Conservation (phyloP, 2,329 filamentous ascomycete species). For the Monilinia aucupariae region DNA sequence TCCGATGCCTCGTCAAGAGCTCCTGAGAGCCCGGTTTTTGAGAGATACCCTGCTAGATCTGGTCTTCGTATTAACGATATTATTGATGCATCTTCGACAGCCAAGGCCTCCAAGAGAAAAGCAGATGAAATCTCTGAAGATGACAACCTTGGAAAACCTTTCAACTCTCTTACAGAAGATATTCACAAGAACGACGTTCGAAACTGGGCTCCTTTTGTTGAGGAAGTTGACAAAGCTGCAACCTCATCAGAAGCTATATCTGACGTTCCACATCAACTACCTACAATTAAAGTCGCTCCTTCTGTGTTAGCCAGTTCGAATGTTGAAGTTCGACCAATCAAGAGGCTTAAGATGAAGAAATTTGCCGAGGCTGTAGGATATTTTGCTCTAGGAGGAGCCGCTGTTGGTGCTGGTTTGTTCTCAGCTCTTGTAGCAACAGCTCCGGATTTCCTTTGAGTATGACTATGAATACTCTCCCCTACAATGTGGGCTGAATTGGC, state of each 20-base stretch:
- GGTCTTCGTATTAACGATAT: conserved; percentile 33
- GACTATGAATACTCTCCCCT: not conserved
- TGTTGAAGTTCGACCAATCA: conserved; percentile 27
- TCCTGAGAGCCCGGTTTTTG: conserved; percentile 12
- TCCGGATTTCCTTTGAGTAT: conserved; percentile 32
- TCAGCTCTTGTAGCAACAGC: conserved; percentile 38
- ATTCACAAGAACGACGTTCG: conserved; percentile 28
- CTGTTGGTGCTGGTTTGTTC: conserved; percentile 37
- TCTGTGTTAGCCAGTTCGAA: not conserved
- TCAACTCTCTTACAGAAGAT: conserved; percentile 1
- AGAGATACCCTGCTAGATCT: conserved; percentile 23
- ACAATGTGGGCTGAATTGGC: not conserved
- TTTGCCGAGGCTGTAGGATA: conserved; percentile 31
- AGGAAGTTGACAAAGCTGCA: not conserved
- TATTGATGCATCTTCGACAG: conserved; percentile 24
- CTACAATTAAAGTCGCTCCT: not conserved
- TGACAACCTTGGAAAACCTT: not conserved
- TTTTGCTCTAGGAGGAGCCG: conserved; percentile 36
- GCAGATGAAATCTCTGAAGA: conserved; percentile 30
- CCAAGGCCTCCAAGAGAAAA: conserved; percentile 30
- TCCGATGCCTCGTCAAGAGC: conserved; percentile 8
- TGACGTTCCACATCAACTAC: not conserved
- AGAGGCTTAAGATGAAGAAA: conserved; percentile 30
- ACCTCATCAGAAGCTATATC: not conserved
- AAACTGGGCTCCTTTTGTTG: conserved; percentile 24